phyloP scores from a whole-genome alignment of 495 filamentous ascomycete species.

The Delitschia confertaspora region DNA sequence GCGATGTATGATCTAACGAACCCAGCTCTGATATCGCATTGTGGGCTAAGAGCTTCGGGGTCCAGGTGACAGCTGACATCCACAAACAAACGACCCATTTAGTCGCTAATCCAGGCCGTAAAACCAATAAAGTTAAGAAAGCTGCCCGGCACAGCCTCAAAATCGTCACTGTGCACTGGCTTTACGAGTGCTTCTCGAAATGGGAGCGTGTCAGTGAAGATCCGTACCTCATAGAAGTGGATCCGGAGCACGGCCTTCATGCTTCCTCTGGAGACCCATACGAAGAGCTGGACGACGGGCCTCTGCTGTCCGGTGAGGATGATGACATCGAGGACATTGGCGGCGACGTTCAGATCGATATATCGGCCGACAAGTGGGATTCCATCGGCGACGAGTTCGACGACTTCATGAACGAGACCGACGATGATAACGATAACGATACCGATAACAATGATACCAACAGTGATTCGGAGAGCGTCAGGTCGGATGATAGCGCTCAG shows the following conservation, averaged over 20 bases:
- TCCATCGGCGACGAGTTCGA: slow-evolving; percentile 62
- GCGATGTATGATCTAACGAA: slow-evolving; percentile 1
- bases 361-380: slow-evolving; percentile 50
- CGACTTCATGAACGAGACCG: slow-evolving; percentile 56
- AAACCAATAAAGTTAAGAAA: slow-evolving; percentile 78
- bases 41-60: slow-evolving; percentile 81
- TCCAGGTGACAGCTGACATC: slow-evolving; percentile 53
- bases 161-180: slow-evolving; percentile 85
- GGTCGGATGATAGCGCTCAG: slow-evolving; percentile 13
- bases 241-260: slow-evolving; percentile 18
- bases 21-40: slow-evolving; percentile 68
- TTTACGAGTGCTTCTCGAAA: slow-evolving; percentile 66
- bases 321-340: slow-evolving; percentile 9
- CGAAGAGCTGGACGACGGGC: slow-evolving; percentile 23
- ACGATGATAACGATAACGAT: slow-evolving; percentile 40
- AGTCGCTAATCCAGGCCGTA: slow-evolving; percentile 60
- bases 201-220: slow-evolving; percentile 70
- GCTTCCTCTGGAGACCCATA: slow-evolving; percentile 12
- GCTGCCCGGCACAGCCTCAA: slow-evolving; percentile 63
- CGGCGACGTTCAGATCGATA: slow-evolving; percentile 37
- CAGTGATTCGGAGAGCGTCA: slow-evolving; percentile 29
- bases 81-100: slow-evolving; percentile 55
- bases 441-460: slow-evolving; percentile 33
- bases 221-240: slow-evolving; percentile 51
- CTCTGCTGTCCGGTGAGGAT: slow-evolving; percentile 19